A percentile compares a stretch with the other conserved stretches of the same genome.
Conservation (phyloP, 2,329 filamentous ascomycete genomes). For the Esteya vermicola region DNA sequence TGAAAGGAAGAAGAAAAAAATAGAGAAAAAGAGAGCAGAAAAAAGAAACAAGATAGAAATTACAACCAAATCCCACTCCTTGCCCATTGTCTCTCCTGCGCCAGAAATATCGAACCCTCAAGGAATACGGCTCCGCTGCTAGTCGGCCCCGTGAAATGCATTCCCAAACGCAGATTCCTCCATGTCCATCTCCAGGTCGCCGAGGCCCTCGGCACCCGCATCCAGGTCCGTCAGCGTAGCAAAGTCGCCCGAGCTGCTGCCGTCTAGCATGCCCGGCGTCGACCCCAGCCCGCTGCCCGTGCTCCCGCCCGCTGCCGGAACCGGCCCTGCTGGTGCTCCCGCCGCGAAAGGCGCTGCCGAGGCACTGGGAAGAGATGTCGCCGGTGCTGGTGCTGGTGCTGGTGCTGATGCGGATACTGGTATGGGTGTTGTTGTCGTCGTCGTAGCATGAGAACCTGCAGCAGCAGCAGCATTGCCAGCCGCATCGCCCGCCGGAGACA, state of each 20-base stretch:
- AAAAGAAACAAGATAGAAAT: not conserved
- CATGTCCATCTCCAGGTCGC: constrained; percentile 56
- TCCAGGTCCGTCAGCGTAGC: constrained; percentile 55
- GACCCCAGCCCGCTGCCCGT: constrained; percentile 45
- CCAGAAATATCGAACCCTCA: not conserved
- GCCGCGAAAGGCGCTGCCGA: constrained; percentile 27
- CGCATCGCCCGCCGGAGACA: constrained; percentile 15
- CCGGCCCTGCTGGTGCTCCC: constrained; percentile 27
- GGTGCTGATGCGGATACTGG: not conserved
- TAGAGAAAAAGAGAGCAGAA: too few species aligned
- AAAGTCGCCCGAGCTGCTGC: too few species aligned
- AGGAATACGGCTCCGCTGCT: too few species aligned
- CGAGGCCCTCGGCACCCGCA: constrained; percentile 41
- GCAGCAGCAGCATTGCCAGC: constrained; percentile 27
- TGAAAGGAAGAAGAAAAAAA: too few species aligned
- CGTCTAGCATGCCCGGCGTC: constrained; percentile 51
- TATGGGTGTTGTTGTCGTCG: not conserved
- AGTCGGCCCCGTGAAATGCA: constrained; percentile 48
- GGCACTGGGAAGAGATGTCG: constrained; percentile 12
- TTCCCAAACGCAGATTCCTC: constrained; percentile 75
- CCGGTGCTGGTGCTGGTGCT: not conserved
- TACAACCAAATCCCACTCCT: not conserved
- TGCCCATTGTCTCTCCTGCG: not conserved
- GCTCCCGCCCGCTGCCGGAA: constrained; percentile 22
- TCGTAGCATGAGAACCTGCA: constrained; percentile 1